Evolutionary conservation across 2,329 filamentous ascomycete genomes (phyloP).

Genomic region (Cladosporium oxysporum): DNA sequence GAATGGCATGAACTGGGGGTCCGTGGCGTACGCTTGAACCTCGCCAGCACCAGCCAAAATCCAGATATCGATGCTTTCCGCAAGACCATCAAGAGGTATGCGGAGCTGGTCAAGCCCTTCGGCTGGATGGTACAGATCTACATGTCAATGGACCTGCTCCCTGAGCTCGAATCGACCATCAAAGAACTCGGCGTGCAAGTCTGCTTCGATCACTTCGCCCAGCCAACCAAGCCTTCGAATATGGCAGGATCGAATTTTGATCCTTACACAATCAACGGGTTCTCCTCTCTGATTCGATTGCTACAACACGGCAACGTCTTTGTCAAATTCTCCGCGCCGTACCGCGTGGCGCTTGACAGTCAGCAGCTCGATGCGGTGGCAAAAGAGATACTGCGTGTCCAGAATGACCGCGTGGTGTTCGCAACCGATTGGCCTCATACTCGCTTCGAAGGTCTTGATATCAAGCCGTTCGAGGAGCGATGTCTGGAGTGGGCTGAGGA

Average conservation of each 20-base stretch:
- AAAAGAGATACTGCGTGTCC: slow-evolving; percentile 50
- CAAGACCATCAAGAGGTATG: slow-evolving; percentile 27
- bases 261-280: slow-evolving; percentile 46
- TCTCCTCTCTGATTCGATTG: slow-evolving; percentile 51
- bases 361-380: slow-evolving; percentile 52
- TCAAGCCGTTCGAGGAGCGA: slow-evolving; percentile 55
- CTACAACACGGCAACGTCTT: slow-evolving; percentile 53
- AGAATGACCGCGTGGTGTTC: slow-evolving; percentile 54
- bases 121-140: slow-evolving; percentile 39
- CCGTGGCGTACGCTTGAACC: slow-evolving; percentile 37
- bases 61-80: slow-evolving; percentile 29
- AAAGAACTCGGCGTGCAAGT: slow-evolving; percentile 52
- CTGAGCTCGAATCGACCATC: slow-evolving; percentile 52
- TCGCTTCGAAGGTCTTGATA: slow-evolving; percentile 59
- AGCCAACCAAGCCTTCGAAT: slow-evolving; percentile 45
- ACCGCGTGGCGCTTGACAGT: slow-evolving; percentile 53
- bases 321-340: slow-evolving; percentile 61
- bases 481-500: slow-evolving; percentile 55
- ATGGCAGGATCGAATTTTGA: slow-evolving; percentile 39
- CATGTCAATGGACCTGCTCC: slow-evolving; percentile 35
- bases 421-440: slow-evolving; percentile 68
- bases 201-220: slow-evolving; percentile 63
- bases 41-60: slow-evolving; percentile 30
- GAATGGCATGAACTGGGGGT: slow-evolving; percentile 35
- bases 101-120: slow-evolving; percentile 30